phyloP scores from a whole-genome alignment of 148 eudicot genomes.

The Chenopodium suecicum region DNA sequence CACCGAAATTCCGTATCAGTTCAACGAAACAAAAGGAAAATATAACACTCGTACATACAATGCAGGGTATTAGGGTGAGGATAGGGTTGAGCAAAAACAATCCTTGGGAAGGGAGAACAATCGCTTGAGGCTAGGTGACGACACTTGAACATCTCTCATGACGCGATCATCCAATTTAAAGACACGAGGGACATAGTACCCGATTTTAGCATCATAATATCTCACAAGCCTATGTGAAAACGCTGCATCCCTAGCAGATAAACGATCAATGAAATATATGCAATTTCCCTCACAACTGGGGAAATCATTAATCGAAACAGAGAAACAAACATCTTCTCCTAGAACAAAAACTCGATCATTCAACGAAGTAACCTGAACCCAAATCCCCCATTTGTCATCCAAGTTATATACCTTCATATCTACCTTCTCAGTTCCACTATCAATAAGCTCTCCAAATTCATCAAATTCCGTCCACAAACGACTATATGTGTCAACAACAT shows the following conservation, averaged over 20 bases:
- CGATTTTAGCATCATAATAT: neutral
- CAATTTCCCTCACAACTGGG: conserved; percentile 20
- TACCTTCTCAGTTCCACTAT: neutral
- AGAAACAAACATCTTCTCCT: conserved; percentile 13
- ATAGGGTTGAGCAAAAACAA: neutral
- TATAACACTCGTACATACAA: neutral
- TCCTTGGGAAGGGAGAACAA: neutral
- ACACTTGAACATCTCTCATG: neutral
- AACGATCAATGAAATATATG: conserved; percentile 13
- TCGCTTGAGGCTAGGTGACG: neutral
- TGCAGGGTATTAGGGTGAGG: neutral
- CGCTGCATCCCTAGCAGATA: neutral
- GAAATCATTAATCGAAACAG: conserved; percentile 15
- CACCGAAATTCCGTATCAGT: neutral
- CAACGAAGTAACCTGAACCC: conserved; percentile 21
- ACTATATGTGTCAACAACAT: neutral
- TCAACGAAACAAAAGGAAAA: neutral
- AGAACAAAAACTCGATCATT: conserved; percentile 19
- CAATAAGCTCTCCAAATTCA: neutral
- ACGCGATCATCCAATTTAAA: neutral
- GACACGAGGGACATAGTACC: neutral
- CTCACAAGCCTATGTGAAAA: neutral
- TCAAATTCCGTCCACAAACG: neutral
- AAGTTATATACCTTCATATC: conserved; percentile 17
- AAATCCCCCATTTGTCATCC: conserved; percentile 26